Base-by-base conservation (phyloP, 768 basidiomycete species). In the Paxillus ammoniavirescens region DNA sequence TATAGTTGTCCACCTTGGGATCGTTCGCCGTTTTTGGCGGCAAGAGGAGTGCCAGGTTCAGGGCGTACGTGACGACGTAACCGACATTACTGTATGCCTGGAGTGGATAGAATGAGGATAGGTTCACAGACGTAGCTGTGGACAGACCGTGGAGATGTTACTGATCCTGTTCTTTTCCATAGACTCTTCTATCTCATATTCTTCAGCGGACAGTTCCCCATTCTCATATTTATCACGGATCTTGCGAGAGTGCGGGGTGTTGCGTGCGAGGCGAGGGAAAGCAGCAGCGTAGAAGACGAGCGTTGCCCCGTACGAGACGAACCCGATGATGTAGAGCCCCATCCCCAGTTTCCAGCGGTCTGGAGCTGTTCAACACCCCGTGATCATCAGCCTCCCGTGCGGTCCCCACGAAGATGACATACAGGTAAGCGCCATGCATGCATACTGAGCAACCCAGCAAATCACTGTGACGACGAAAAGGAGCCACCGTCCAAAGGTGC, bases 111-210 rank as follows among this genome's bases (percentile, higher is more conserved):
- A 38, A 23, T 42, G 17, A 42, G 37, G 13, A 21, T 21, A 37
- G 2, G 36, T 0, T 10, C 18, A n/a, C 14, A 42, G 23, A n/a
- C 21, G 35, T 42, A 30, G 36, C 18, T n/a, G 8, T 8, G 15
- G 4, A 59, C 78, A 45, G 44, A 90, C 90, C 41, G 87, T 91
- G 63, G 86, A 88, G 57, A 91, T 88, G 61, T 91, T 92, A 63
- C 90, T 89, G 53, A 93, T 87, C 56, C 84, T 73, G 56, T 91
- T 93, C 78, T 91, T 91, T 72, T 92, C 88, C 42, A 92, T 61
- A 31, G 86, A 87, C 61, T 91, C 89, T 61, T 89, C 89, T 15
- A 58, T 63, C 61, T 91, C 90, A 58, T 87, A 91, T 56, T 79
- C 84, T 50, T 85, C 85, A 13, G 72, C 68, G 0, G 74, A 61